phyloP scores from a whole-genome alignment of 768 basidiomycete species.

The Tylopilus felleus region DNA sequence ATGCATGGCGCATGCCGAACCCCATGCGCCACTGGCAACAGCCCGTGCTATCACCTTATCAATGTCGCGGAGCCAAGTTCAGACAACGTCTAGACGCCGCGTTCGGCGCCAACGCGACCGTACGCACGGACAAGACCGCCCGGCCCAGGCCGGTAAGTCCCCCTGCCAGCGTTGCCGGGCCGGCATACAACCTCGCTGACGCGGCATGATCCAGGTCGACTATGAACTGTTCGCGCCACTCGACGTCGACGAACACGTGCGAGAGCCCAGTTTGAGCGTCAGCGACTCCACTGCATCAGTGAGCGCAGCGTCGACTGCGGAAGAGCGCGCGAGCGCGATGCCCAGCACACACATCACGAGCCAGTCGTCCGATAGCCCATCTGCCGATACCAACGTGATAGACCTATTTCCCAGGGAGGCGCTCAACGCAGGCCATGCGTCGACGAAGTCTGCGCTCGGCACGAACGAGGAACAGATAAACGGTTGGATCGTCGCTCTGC shows the following conservation, averaged over 20 bases:
- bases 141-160: constrained; percentile 23
- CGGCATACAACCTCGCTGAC: neutral
- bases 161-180: neutral
- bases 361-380: constrained; percentile 12
- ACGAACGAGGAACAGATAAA: constrained; percentile 8
- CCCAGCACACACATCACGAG: constrained; percentile 21
- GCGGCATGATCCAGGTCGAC: constrained; percentile 7
- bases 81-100: constrained; percentile 13
- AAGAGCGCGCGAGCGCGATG: neutral
- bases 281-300: constrained; percentile 4
- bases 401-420: neutral
- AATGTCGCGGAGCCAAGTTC: constrained; percentile 21
- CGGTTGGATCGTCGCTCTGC: constrained; percentile 21
- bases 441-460: neutral
- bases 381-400: neutral
- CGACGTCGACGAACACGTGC: constrained; percentile 12
- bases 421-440: neutral
- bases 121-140: constrained; percentile 23
- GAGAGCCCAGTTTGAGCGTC: neutral
- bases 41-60: constrained; percentile 10
- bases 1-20: neutral
- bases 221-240: constrained; percentile 4
- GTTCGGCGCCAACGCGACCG: constrained; percentile 19
- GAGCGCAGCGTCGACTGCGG: constrained; percentile 1
- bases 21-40: too few relatives aligned